A percentile compares a stretch with the other conserved stretches of the same genome.
Evolutionary conservation across 495 filamentous ascomycete species (phyloP).

Genomic region (Aspergillus taichungensis): DNA sequence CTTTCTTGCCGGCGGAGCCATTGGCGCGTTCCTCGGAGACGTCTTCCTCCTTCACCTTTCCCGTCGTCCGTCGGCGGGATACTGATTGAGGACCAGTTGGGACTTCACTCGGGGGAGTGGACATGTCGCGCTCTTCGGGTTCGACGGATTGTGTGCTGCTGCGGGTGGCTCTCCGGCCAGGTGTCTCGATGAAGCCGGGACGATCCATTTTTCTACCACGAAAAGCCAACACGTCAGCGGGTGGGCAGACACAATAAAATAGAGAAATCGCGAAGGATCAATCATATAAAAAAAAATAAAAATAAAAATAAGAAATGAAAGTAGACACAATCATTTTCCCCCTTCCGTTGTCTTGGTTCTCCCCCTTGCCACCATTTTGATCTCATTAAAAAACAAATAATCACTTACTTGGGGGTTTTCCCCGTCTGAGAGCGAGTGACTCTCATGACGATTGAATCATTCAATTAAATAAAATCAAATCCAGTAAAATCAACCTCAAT

Average conservation of each 20-base stretch:
- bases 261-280: not conserved
- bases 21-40: constrained; percentile 25
- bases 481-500: not conserved
- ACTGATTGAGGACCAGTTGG: constrained; percentile 17
- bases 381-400: not conserved
- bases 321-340: constrained; percentile 8
- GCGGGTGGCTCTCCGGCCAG: constrained; percentile 37
- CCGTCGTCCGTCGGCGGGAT: constrained; percentile 26
- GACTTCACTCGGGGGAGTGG: constrained; percentile 20
- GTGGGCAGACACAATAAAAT: not conserved
- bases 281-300: not conserved
- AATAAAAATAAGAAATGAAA: too few relatives aligned
- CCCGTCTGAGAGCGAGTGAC: constrained; percentile 43
- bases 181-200: constrained; percentile 50
- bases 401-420: constrained; percentile 41
- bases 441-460: constrained; percentile 29
- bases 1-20: constrained; percentile 19
- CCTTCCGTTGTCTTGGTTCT: constrained; percentile 6
- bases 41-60: constrained; percentile 24
- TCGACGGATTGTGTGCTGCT: constrained; percentile 31
- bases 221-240: constrained; percentile 2
- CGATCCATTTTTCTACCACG: constrained; percentile 45
- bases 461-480: constrained; percentile 8
- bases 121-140: constrained; percentile 20
- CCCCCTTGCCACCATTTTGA: constrained; percentile 8